phyloP scores from a whole-genome alignment of 73 alveolate species.

The Symbiodinium natans region DNA sequence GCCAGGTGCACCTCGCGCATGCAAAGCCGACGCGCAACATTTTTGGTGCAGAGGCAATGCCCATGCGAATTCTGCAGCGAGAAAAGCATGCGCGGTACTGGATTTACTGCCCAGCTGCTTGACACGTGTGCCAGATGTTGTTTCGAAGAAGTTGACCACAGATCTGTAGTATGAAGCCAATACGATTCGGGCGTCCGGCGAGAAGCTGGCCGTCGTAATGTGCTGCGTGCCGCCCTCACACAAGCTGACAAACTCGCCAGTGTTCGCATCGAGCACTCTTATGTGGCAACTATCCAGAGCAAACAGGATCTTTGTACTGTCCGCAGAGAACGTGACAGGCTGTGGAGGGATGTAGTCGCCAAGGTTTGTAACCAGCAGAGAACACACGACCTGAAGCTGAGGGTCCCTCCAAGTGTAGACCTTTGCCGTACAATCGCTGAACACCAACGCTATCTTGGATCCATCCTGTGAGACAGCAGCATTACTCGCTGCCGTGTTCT shows the following conservation, averaged over 20 bases:
- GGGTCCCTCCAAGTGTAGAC: neutral
- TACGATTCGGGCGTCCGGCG: neutral
- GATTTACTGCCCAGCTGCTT: neutral
- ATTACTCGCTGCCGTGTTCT: neutral
- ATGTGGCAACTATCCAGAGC: slow-evolving; percentile 61
- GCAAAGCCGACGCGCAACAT: neutral
- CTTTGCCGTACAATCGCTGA: slow-evolving; percentile 52
- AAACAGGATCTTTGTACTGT: neutral
- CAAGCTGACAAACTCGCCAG: slow-evolving; percentile 22
- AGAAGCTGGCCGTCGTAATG: slow-evolving; percentile 66
- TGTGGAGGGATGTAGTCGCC: slow-evolving; percentile 76
- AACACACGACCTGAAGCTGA: neutral
- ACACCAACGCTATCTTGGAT: neutral
- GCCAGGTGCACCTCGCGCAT: too few relatives aligned
- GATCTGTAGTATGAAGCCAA: neutral
- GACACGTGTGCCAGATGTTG: neutral
- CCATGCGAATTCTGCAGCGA: neutral
- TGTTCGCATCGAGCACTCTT: slow-evolving; percentile 2
- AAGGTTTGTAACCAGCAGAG: neutral
- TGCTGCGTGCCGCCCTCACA: slow-evolving; percentile 41
- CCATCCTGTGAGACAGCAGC: slow-evolving; percentile 27
- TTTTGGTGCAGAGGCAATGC: neutral
- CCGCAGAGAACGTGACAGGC: slow-evolving; percentile 35
- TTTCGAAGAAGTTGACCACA: neutral
- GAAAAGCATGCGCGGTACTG: neutral